These are phyloP conservation scores for Penicillium egyptiacum DNA, from an alignment of 495 filamentous ascomycete species.

Conservation along the genomic window DNA sequence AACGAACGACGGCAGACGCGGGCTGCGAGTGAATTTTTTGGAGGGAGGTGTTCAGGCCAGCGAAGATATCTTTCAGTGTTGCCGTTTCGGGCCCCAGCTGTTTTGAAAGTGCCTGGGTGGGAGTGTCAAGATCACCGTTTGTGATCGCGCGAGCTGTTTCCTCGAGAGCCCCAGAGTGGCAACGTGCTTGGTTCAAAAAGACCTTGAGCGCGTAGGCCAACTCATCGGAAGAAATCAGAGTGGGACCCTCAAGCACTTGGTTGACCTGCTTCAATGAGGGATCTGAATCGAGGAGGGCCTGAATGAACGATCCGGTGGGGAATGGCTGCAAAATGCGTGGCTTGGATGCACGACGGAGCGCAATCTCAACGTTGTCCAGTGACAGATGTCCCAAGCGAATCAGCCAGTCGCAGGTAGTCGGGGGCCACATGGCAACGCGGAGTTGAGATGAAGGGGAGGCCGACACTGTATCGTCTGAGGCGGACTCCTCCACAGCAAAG, in stretches of 20 bases:
- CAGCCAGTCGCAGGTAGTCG: conserved; percentile 58
- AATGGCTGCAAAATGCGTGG: conserved; percentile 43
- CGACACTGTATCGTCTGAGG: conserved; percentile 19
- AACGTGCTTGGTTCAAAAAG: conserved; percentile 40
- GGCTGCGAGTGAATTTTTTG: conserved; percentile 67
- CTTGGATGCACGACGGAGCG: conserved; percentile 53
- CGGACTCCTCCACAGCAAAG: conserved; percentile 42
- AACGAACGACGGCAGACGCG: conserved; percentile 50
- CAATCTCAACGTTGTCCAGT: conserved; percentile 57
- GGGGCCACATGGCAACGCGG: conserved; percentile 51
- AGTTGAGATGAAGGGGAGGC: conserved; percentile 38
- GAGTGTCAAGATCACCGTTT: conserved; percentile 29
- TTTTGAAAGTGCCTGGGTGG: conserved; percentile 25
- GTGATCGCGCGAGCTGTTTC: conserved; percentile 34
- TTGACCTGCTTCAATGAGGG: conserved; percentile 59
- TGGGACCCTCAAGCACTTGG: conserved; percentile 48
- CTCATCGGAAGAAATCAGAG: conserved; percentile 47
- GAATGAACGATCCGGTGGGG: conserved; percentile 57
- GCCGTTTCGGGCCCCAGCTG: conserved; percentile 28
- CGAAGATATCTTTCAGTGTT: conserved; percentile 38
- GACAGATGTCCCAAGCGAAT: conserved; percentile 62
- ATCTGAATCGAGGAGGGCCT: conserved; percentile 60
- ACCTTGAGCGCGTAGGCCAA: conserved; percentile 41
- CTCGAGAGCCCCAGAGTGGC: conserved; percentile 34
- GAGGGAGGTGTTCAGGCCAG: conserved; percentile 49